Base-by-base conservation (phyloP, 305 asterid species). In the Solanum aculeatissimum region DNA sequence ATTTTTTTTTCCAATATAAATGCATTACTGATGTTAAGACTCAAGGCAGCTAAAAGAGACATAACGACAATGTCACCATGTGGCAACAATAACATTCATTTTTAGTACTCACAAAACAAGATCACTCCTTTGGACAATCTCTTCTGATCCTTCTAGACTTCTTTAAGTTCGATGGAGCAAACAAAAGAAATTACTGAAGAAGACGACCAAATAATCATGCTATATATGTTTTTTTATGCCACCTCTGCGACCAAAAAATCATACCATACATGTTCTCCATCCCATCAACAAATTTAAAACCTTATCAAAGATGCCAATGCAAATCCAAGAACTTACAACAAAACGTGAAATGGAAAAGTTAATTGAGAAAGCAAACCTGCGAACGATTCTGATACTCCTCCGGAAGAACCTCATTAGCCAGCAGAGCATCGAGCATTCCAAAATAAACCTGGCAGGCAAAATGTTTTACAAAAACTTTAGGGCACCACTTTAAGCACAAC, bases 341-440 rank as follows among this genome's bases (percentile, higher is more conserved):
- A 29, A 45, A 78, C 45, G 57, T 21, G 66, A n/a, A 65, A 27
- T 5, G n/a, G 38, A 9, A 60, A 38, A 38, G 38, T 65, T 16
- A 55, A 42, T 65, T 78, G 42, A 78, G 49, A 43, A 23, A 43
- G 32, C 23, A 57, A 84, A 90, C 92, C 92, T 90, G 91, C 69
- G 21, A 82, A 63, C 85, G 90, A 21, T 86, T 69, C 85, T 88
- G 88, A 72, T 89, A 90, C 84, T 90, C 92, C 85, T 88, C 90
- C 57, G 92, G 92, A 83, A 90, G 92, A 83, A 89, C 87, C 81
- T 90, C 92, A 83, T 85, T 89, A 83, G 87, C 87, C 86, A 90
- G 85, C 68, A 90, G 83, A 75, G 90, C 90, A 86, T 90, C 92
- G 49, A 90, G 90, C 92, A 90, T 90, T 32, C 91, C 92, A 58